A percentile compares a stretch with the other conserved stretches of the same genome.
Evolutionary conservation across 371 early-diverging fungal species (phyloP).

Genomic region (Actinomucor elegans): DNA sequence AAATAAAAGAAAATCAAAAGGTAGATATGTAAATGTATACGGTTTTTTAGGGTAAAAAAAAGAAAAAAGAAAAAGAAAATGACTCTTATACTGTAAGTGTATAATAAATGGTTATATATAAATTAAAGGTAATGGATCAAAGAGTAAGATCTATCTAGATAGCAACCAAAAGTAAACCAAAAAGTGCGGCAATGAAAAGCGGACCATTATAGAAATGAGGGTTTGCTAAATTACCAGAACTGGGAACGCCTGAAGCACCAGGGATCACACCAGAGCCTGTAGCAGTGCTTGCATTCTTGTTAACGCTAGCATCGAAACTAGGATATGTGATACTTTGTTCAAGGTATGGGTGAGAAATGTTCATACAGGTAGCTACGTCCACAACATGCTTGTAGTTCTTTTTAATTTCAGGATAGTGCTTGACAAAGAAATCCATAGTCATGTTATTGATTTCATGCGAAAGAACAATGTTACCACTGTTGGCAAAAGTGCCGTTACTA

Average conservation of each 20-base stretch:
- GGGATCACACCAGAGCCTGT: slow-evolving; percentile 9
- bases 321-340: slow-evolving; percentile 36
- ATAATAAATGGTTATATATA: too few species aligned
- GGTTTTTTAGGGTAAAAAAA: too few species aligned
- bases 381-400: slow-evolving; percentile 37
- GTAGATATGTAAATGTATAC: too few species aligned
- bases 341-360: slow-evolving; percentile 44
- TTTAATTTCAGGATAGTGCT: slow-evolving; percentile 41
- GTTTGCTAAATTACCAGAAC: not conserved
- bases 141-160: too few species aligned
- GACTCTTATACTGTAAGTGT: too few species aligned
- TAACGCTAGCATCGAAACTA: slow-evolving; percentile 22
- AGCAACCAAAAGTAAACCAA: slow-evolving; percentile 21
- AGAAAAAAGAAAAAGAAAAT: too few species aligned
- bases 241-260: slow-evolving; percentile 4
- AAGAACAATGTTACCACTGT: slow-evolving; percentile 39
- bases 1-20: too few species aligned
- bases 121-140: too few species aligned
- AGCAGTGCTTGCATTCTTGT: slow-evolving; percentile 7
- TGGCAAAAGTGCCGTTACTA: slow-evolving; percentile 34
- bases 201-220: slow-evolving; percentile 12
- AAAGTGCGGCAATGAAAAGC: slow-evolving; percentile 27
- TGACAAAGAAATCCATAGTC: slow-evolving; percentile 42
- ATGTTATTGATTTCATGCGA: slow-evolving; percentile 47
- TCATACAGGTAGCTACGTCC: slow-evolving; percentile 48